Base-by-base conservation (phyloP, 345 rosid genomes). In the Durio zibethinus region DNA sequence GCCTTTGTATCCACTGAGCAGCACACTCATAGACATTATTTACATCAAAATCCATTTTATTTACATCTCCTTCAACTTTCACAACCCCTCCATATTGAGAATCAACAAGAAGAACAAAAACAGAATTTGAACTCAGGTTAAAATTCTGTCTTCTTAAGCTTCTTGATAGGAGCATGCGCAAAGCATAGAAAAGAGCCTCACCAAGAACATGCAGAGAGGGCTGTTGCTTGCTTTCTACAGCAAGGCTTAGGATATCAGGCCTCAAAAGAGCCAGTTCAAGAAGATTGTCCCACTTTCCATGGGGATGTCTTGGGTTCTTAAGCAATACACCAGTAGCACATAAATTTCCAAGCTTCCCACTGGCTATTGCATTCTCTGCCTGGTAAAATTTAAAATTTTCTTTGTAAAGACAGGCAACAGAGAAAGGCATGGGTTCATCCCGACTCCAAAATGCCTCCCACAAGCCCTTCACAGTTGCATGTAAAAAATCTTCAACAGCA, bases 371-470 rank as follows among this genome's bases (percentile, higher is more conserved):
- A 77, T 87, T 90, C 87, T 94, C 98, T 5, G 97, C 97, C 73
- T 86, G 94, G 85, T 91, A 93, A 80, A 93, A 93, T 85, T 91
- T 94, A 5, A 89, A 63, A 67, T 89, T 90, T 27, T 84, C 79
- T 77, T 84, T 82, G 42, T 87, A 80, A 16, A 93, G 72, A 81
- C 95, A 91, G 59, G 88, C 85, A 67, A 88, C 87, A 33, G 89
- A 88, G 84, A 91, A 90, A 50, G 98, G 98, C 86, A 90, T 84
- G 2, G 92, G 88, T 82, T 86, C 95, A 42, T 91, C 89, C 81
- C 80, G 90, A 76, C 92, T 85, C 98, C 98, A 94, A 83, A 94
- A 94, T 10, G 98, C 92, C 36, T 94, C 94, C 98, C 98, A 94
- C 80, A 94, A 79, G 53, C 93, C 95, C 79, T 91, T 94, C 15